phyloP scores from a whole-genome alignment of 495 filamentous ascomycete species.

The Elasticomyces elasticus region DNA sequence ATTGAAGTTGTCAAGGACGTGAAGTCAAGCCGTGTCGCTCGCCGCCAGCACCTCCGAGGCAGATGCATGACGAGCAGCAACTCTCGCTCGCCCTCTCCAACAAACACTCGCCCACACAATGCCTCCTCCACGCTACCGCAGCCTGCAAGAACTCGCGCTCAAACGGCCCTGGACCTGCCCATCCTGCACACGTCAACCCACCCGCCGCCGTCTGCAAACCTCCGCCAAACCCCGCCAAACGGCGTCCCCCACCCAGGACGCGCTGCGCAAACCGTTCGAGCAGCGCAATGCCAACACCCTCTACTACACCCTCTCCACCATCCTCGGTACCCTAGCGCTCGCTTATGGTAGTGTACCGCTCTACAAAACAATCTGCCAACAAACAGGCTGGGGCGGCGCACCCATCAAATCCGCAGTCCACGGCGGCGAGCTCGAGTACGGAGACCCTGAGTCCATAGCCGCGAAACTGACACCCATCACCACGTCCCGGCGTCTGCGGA shows the following conservation, averaged over 20 bases:
- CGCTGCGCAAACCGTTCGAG: constrained; percentile 45
- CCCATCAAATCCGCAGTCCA: constrained; percentile 75
- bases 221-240: constrained; percentile 19
- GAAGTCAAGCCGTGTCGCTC: background rate
- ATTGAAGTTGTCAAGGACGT: background rate
- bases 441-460: constrained; percentile 47
- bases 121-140: constrained; percentile 18
- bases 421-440: constrained; percentile 37
- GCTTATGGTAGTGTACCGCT: constrained; percentile 93
- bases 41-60: background rate
- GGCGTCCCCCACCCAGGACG: constrained; percentile 42
- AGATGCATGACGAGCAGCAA: too few relatives aligned
- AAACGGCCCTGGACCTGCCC: constrained; percentile 16
- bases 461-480: constrained; percentile 69
- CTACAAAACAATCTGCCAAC: constrained; percentile 99
- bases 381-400: constrained; percentile 90
- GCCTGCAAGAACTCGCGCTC: constrained; percentile 12
- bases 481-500: constrained; percentile 71
- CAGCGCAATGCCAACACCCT: constrained; percentile 50
- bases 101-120: constrained; percentile 1
- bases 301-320: constrained; percentile 72
- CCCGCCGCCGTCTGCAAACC: constrained; percentile 23
- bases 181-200: constrained; percentile 7
- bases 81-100: too few relatives aligned
- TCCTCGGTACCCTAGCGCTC: constrained; percentile 80